Evolutionary conservation across 1,139 yeast species (phyloP).

Genomic region (Spathaspora sp.): DNA sequence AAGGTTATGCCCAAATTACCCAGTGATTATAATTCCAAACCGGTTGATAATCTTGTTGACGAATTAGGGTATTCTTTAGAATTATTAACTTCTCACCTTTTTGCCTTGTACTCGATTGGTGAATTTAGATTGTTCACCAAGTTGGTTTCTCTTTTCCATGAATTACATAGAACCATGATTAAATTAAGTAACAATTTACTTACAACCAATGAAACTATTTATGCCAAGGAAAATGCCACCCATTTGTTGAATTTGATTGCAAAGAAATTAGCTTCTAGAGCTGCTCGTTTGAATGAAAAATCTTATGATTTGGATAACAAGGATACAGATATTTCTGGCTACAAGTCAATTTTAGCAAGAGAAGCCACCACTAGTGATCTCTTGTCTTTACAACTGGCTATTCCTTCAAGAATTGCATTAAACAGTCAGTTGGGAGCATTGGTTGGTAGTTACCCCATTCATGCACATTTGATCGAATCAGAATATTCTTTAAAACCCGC

Average conservation of each 20-base stretch:
- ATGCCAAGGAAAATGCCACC: conserved; percentile 60
- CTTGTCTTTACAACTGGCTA: conserved; percentile 38
- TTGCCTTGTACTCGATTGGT: conserved; percentile 68
- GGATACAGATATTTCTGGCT: conserved; percentile 68
- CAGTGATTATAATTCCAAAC: conserved; percentile 18
- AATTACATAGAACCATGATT: conserved; percentile 64
- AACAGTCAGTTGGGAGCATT: conserved; percentile 72
- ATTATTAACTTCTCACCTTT: conserved; percentile 61
- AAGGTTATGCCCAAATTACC: conserved; percentile 55
- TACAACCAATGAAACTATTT: conserved; percentile 56
- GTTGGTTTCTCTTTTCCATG: conserved; percentile 51
- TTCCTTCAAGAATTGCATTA: conserved; percentile 64
- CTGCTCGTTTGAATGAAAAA: conserved; percentile 40
- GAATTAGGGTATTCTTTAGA: conserved; percentile 61
- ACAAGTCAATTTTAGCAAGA: conserved; percentile 69
- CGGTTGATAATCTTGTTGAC: conserved; percentile 38
- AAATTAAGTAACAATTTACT: conserved; percentile 56
- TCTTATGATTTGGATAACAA: conserved; percentile 43
- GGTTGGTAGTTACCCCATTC: conserved; percentile 69
- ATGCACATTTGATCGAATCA: conserved; percentile 33
- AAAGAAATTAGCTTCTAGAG: conserved; percentile 57
- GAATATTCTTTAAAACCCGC: conserved; percentile 44
- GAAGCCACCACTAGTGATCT: conserved; percentile 63
- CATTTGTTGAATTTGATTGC: conserved; percentile 64
- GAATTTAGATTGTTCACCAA: conserved; percentile 62